Base-by-base conservation (phyloP, 306 rosid species). In the Inga leiocalycina region DNA sequence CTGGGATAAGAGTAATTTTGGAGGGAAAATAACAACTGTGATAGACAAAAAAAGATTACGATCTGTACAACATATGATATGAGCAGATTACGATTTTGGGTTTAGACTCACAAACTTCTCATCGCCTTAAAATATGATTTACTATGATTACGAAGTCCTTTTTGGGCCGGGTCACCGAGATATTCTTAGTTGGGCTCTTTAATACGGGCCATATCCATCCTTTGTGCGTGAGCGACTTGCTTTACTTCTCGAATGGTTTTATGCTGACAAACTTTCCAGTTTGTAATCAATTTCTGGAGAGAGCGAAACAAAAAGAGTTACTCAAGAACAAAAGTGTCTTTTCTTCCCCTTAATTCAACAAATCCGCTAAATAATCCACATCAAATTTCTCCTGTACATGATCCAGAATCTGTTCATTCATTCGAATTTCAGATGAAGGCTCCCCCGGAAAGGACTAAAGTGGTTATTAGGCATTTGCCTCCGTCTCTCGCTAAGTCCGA, bases 401-500 rank as follows among this genome's bases (percentile, higher is more conserved):
- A 71, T 71, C 75, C 75, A 44, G 27, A 59, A 10, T 66, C 49
- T 76, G 74, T 43, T 61, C 22, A 74, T 71, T 34, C 57, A 37
- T 14, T 3, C 4, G 80, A 83, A 62, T 68, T 59, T 75, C 46
- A 67, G 93, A 95, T 90, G 99, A 96, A 92, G 84, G 93, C 79
- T 27, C 93, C 89, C 13, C 71, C 35, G 16, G 92, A 87, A 81
- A 90, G 81, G 83, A 96, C 97, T 72, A 96, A 96, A 87, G 95
- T 92, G 72, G 95, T 92, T 71, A 82, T 96, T 59, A 86, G 99
- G 86, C 97, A 87, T 89, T 86, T 96, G 74, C 99, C 99, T 27
- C 99, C 99, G 17, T 91, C 98, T 57, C 95, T 96, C 22, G 72
- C 97, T 39, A 89, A 88, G 79, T 88, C 98, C 56, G 98, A 94